Conservation (phyloP, 805 yeast genomes). For the Lachancea sp. region DNA sequence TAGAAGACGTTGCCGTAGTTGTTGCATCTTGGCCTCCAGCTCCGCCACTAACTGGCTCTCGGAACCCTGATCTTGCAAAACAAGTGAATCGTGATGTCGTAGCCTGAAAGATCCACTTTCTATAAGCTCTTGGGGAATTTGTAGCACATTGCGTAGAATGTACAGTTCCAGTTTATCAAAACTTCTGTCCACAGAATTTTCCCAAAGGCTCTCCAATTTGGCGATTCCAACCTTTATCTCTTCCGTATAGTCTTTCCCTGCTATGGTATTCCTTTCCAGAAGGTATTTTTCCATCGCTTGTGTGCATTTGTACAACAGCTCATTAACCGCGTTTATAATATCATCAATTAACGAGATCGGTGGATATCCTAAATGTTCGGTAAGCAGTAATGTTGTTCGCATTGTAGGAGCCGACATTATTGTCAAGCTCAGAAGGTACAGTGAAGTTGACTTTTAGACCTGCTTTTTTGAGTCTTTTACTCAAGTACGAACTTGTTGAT, state of each 20-base stretch:
- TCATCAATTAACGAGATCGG: constrained; percentile 81
- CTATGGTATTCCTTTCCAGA: constrained; percentile 19
- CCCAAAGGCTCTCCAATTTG: constrained; percentile 68
- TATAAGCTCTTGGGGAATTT: constrained; percentile 59
- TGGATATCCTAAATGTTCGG: constrained; percentile 82
- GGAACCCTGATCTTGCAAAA: constrained; percentile 12
- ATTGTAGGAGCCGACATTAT: constrained; percentile 35
- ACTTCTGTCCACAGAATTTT: constrained; percentile 67
- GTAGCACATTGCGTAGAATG: constrained; percentile 67
- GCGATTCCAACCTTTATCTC: constrained; percentile 78
- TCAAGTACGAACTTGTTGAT: too few species aligned
- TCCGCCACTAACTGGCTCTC: constrained; percentile 11
- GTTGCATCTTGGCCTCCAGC: constrained; percentile 18
- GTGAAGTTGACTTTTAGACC: too few species aligned
- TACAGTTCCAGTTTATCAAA: constrained; percentile 85
- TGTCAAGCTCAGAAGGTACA: background rate
- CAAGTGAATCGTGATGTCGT: constrained; percentile 59
- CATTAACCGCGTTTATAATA: constrained; percentile 81
- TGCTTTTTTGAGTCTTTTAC: too few species aligned
- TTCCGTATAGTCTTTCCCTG: constrained; percentile 29
- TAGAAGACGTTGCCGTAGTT: constrained; percentile 19
- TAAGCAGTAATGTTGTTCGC: constrained; percentile 47
- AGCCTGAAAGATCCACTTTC: constrained; percentile 61
- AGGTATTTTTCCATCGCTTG: constrained; percentile 69
- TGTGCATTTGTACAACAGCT: constrained; percentile 74